These are phyloP conservation scores for Sarocladiaceae sp. DNA, from an alignment of 2,329 filamentous ascomycete species.

Conservation along the genomic window DNA sequence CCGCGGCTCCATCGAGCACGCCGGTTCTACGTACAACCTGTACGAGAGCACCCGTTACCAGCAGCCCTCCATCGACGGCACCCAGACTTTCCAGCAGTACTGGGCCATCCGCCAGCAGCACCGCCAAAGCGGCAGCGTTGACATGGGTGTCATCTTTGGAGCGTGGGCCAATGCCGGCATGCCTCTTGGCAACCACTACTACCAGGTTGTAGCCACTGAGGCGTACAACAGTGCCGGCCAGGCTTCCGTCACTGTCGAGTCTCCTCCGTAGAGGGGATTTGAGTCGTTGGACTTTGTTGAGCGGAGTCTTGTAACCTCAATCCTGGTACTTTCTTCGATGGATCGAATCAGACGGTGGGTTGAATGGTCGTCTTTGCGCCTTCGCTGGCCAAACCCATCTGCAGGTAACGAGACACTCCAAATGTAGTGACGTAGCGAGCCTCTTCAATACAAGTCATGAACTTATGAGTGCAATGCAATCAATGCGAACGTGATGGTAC, in stretches of 20 bases:
- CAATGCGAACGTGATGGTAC: too few relatives aligned
- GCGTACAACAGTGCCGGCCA: slow-evolving; percentile 41
- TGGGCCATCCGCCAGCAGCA: slow-evolving; percentile 42
- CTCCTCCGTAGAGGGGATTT: neutral
- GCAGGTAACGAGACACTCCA: too few relatives aligned
- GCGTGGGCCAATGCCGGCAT: slow-evolving; percentile 42
- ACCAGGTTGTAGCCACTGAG: slow-evolving; percentile 46
- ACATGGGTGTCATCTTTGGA: slow-evolving; percentile 41
- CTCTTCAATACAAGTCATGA: too few relatives aligned
- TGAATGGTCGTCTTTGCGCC: too few relatives aligned
- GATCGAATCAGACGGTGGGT: too few relatives aligned
- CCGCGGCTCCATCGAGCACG: slow-evolving; percentile 21
- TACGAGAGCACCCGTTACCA: slow-evolving; percentile 27
- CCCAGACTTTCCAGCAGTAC: slow-evolving; percentile 41
- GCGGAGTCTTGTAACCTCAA: neutral
- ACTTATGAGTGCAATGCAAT: too few relatives aligned
- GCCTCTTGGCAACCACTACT: slow-evolving; percentile 41
- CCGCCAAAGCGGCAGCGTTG: slow-evolving; percentile 43
- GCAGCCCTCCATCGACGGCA: slow-evolving; percentile 37
- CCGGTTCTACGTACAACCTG: slow-evolving; percentile 23
- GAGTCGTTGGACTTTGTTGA: neutral
- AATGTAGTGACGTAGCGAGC: too few relatives aligned
- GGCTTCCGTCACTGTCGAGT: slow-evolving; percentile 34
- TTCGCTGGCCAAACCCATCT: too few relatives aligned
- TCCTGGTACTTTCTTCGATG: neutral